Conservation (phyloP, 2,329 filamentous ascomycete genomes). For the Ascochyta viciae-villosae region DNA sequence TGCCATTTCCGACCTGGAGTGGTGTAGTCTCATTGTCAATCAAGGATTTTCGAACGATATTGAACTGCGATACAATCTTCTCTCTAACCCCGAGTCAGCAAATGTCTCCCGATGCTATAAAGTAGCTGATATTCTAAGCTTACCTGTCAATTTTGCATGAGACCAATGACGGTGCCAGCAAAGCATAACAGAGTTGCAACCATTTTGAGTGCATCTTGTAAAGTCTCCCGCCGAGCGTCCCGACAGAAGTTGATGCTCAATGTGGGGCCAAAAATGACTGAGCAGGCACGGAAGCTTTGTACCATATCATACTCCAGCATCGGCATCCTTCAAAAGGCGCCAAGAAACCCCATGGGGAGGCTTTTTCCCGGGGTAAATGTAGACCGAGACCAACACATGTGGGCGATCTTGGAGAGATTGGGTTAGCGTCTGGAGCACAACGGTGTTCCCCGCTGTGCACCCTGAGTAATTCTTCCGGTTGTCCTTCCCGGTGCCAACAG, state of each 20-base stretch:
- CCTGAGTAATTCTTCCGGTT: constrained; percentile 4
- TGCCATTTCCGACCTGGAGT: constrained; percentile 57
- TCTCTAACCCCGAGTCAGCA: constrained; percentile 14
- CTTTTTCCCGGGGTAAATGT: constrained; percentile 21
- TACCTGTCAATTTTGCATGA: constrained; percentile 26
- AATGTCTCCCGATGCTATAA: neutral
- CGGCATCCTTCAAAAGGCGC: neutral
- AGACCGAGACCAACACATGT: constrained; percentile 12
- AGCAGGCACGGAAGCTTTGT: neutral
- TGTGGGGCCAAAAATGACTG: neutral
- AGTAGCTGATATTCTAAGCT: neutral
- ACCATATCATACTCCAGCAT: neutral
- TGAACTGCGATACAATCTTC: constrained; percentile 29
- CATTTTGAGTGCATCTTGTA: neutral
- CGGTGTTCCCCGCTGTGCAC: constrained; percentile 1
- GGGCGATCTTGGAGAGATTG: neutral
- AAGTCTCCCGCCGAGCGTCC: no score
- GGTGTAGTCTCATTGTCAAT: constrained; percentile 56
- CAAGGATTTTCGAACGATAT: constrained; percentile 25
- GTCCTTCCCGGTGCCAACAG: neutral
- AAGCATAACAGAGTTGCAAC: neutral
- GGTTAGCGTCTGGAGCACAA: neutral
- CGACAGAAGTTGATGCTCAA: neutral
- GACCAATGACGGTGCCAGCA: neutral
- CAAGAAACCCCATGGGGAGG: constrained; percentile 1